phyloP scores from a whole-genome alignment of 352 stramenopile genomes.

The Phytophthora palmivora region DNA sequence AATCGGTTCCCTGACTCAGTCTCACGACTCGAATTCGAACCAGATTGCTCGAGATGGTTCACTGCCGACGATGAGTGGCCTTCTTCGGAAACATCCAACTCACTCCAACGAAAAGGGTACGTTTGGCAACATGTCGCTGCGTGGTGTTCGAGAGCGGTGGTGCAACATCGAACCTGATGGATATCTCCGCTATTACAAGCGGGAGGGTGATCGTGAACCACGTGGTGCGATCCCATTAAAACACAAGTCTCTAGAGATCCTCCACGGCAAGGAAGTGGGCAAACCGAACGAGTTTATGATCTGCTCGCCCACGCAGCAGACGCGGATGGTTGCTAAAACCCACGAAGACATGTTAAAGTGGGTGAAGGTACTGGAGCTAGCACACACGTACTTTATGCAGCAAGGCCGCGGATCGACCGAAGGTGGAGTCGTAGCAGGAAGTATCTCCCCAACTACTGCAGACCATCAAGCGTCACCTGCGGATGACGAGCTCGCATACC shows the following conservation, averaged over 20 bases:
- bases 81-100: slow-evolving; percentile 79
- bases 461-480: slow-evolving; percentile 36
- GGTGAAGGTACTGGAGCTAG: slow-evolving; percentile 65
- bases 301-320: slow-evolving; percentile 78
- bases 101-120: slow-evolving; percentile 82
- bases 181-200: slow-evolving; percentile 82
- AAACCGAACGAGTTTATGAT: slow-evolving; percentile 85
- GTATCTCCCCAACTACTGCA: slow-evolving; percentile 31
- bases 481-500: slow-evolving; percentile 46
- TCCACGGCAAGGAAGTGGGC: slow-evolving; percentile 70
- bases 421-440: slow-evolving; percentile 16
- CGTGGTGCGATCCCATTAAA: slow-evolving; percentile 73
- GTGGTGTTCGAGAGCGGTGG: slow-evolving; percentile 77
- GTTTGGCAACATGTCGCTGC: slow-evolving; percentile 83
- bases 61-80: slow-evolving; percentile 57
- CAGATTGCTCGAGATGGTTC: slow-evolving; percentile 30
- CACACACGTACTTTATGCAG: slow-evolving; percentile 62
- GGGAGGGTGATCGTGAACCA: slow-evolving; percentile 75
- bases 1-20: slow-evolving; percentile 54
- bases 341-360: slow-evolving; percentile 76
- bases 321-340: slow-evolving; percentile 74
- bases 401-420: slow-evolving; percentile 41
- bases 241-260: slow-evolving; percentile 72
- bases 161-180: slow-evolving; percentile 74
- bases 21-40: slow-evolving; percentile 66